Evolutionary conservation across 345 rosid species (phyloP).

Genomic region (Corchorus capsularis): DNA sequence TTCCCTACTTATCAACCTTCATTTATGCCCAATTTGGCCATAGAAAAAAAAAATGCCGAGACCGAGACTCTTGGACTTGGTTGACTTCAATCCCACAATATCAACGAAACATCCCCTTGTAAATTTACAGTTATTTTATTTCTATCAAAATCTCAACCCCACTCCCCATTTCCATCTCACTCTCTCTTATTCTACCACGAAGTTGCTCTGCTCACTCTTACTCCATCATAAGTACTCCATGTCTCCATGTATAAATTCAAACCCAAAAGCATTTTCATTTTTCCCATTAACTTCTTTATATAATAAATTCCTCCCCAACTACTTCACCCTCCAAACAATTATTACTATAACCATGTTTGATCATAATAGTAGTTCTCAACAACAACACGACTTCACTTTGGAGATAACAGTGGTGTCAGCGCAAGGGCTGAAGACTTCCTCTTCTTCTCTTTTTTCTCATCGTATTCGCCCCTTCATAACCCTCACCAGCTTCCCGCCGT

Average conservation of each 20-base stretch:
- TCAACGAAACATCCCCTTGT: too few relatives aligned
- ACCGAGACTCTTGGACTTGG: too few relatives aligned
- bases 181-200: constrained; percentile 8
- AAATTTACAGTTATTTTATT: background rate
- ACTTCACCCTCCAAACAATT: background rate
- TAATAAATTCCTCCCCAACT: too few relatives aligned
- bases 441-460: constrained; percentile 25
- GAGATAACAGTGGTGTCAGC: constrained; percentile 56
- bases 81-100: too few relatives aligned
- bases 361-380: background rate
- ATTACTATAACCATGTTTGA: background rate
- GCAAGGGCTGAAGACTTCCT: constrained; percentile 38
- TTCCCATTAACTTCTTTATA: background rate
- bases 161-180: background rate
- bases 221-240: background rate
- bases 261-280: background rate
- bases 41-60: too few relatives aligned
- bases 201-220: background rate
- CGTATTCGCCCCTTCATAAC: constrained; percentile 46
- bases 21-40: too few relatives aligned
- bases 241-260: background rate
- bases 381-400: constrained; percentile 17
- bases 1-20: too few relatives aligned
- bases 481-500: constrained; percentile 31
- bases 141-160: background rate